These are phyloP conservation scores for Sclerotinia subarctica DNA, from an alignment of 2,329 filamentous ascomycete genomes.

Conservation along the genomic window DNA sequence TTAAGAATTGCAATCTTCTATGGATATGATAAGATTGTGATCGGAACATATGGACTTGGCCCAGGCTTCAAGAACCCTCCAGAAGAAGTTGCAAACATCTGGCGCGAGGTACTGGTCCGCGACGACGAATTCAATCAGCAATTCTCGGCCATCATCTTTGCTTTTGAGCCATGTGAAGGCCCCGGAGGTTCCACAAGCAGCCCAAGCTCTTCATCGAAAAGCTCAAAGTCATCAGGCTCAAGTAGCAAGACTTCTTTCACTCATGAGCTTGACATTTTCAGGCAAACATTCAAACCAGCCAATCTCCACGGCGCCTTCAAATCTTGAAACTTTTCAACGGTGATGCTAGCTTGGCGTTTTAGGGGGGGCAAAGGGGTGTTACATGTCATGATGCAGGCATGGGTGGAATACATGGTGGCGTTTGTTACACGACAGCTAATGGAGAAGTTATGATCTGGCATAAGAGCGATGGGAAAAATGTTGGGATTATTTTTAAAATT, in stretches of 20 bases:
- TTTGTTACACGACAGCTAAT: background rate
- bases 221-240: conserved; percentile 4
- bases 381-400: conserved; percentile 5
- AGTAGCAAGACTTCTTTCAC: conserved; percentile 17
- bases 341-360: conserved; percentile 1
- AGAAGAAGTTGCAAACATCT: conserved; percentile 61
- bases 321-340: background rate
- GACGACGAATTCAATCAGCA: conserved; percentile 61
- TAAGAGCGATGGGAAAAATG: background rate
- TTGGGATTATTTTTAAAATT: conserved; percentile 3
- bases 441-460: background rate
- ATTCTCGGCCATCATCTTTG: conserved; percentile 60
- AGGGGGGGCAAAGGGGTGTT: conserved; percentile 1
- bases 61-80: conserved; percentile 63
- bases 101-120: conserved; percentile 62
- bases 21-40: conserved; percentile 54
- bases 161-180: conserved; percentile 54
- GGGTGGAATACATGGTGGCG: conserved; percentile 14
- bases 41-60: conserved; percentile 64
- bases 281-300: conserved; percentile 20
- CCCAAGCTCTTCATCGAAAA: conserved; percentile 27
- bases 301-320: conserved; percentile 23
- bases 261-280: conserved; percentile 19
- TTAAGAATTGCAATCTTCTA: conserved; percentile 66
- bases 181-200: conserved; percentile 43